A percentile compares a stretch with the other conserved stretches of the same genome.
phyloP scores from a whole-genome alignment of 306 rosid species.

The Sesbania bispinosa region DNA sequence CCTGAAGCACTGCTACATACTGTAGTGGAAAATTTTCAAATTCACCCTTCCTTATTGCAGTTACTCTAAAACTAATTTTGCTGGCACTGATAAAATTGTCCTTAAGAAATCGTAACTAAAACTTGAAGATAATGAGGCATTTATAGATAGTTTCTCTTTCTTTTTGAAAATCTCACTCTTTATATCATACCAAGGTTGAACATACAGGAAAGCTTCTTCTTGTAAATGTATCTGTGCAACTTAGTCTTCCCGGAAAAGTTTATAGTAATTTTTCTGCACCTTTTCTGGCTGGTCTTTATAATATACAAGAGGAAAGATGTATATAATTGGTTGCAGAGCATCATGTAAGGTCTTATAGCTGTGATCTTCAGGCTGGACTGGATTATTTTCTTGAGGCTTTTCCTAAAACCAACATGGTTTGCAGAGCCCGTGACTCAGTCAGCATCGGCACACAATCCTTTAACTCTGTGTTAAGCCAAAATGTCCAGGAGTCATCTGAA shows the following conservation, averaged over 20 bases:
- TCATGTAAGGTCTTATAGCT: neutral
- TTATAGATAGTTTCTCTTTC: no score
- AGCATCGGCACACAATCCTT: constrained; percentile 11
- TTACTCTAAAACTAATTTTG: no score
- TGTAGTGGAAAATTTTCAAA: neutral
- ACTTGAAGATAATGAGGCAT: no score
- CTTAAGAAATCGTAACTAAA: no score
- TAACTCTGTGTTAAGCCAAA: constrained; percentile 17
- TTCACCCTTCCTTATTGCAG: no score
- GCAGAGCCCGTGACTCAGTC: constrained; percentile 12
- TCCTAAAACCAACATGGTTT: neutral
- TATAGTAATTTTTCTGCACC: neutral
- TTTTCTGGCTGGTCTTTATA: neutral
- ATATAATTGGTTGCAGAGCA: neutral
- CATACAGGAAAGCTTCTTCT: no score
- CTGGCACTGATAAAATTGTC: no score
- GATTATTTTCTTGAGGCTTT: neutral
- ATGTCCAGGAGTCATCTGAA: constrained; percentile 21
- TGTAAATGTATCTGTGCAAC: neutral
- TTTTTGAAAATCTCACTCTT: neutral
- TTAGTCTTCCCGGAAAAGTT: neutral
- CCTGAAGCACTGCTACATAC: neutral
- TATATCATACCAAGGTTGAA: neutral
- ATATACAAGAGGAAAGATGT: neutral
- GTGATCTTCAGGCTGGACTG: neutral